Percentiles rank a stretch among this genome's conserved stretches.
phyloP scores from a whole-genome alignment of 257 asterid species.

The Eucommia ulmoides region DNA sequence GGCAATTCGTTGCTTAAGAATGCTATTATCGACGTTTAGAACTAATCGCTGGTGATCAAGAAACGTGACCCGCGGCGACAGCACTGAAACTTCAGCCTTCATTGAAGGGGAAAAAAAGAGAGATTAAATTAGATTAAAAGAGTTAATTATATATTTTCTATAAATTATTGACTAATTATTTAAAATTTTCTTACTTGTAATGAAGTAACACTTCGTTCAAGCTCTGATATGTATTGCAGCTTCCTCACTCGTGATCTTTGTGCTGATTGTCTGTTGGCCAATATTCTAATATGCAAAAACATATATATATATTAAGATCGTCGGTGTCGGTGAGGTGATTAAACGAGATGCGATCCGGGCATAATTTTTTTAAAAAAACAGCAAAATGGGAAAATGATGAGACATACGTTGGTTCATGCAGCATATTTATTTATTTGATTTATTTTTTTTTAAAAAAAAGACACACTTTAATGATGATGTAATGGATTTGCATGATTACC shows the following conservation, averaged over 20 bases:
- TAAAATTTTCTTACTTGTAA: constrained; percentile 43
- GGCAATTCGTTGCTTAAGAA: constrained; percentile 82
- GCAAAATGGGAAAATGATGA: too few relatives aligned
- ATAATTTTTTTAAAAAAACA: too few relatives aligned
- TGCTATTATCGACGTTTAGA: constrained; percentile 75
- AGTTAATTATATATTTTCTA: background rate
- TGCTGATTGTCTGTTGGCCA: constrained; percentile 96
- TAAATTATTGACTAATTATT: background rate
- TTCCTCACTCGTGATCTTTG: constrained; percentile 92
- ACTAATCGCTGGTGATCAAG: constrained; percentile 83
- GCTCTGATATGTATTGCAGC: constrained; percentile 81
- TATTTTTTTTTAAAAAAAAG: too few relatives aligned
- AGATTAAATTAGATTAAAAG: constrained; percentile 4
- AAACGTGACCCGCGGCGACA: constrained; percentile 87
- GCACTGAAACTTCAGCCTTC: constrained; percentile 85
- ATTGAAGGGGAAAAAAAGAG: background rate
- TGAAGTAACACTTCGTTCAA: constrained; percentile 76
- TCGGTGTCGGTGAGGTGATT: too few relatives aligned
- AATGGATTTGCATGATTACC: too few relatives aligned
- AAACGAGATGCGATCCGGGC: too few relatives aligned
- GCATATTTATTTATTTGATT: too few relatives aligned
- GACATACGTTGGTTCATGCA: too few relatives aligned
- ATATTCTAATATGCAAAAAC: too few relatives aligned
- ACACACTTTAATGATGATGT: too few relatives aligned
- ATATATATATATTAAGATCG: too few relatives aligned